phyloP scores from a whole-genome alignment of 352 stramenopile genomes.

The Phytophthora tubulina region DNA sequence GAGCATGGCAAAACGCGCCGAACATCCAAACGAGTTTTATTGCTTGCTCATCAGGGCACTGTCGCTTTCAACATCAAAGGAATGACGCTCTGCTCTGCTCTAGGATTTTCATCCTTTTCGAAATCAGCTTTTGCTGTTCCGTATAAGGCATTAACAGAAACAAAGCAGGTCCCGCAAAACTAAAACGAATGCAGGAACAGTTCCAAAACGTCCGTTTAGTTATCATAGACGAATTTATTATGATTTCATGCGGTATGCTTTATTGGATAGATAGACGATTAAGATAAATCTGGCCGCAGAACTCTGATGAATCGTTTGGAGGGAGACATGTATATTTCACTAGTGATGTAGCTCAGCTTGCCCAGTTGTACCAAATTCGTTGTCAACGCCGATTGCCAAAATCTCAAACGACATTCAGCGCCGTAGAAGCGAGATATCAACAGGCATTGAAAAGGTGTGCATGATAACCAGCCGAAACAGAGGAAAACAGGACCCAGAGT shows the following conservation, averaged over 20 bases:
- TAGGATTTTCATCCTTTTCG: not conserved
- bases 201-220: not conserved
- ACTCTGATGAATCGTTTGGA: not conserved
- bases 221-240: slow-evolving; percentile 10
- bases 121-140: not conserved
- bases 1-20: not conserved
- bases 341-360: not conserved
- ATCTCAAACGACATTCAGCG: slow-evolving; percentile 1
- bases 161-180: not conserved
- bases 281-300: slow-evolving; percentile 1
- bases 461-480: slow-evolving; percentile 1
- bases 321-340: slow-evolving; percentile 1
- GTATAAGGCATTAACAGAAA: not conserved
- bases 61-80: slow-evolving; percentile 12
- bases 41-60: not conserved
- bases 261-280: slow-evolving; percentile 7
- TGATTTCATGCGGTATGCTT: slow-evolving; percentile 10
- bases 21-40: not conserved
- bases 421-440: not conserved
- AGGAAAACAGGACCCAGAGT: slow-evolving; percentile 6
- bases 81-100: not conserved
- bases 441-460: not conserved
- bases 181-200: not conserved
- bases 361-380: not conserved
- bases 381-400: not conserved